Conservation (phyloP, 2,329 filamentous ascomycete genomes). For the Apiospora hydei region DNA sequence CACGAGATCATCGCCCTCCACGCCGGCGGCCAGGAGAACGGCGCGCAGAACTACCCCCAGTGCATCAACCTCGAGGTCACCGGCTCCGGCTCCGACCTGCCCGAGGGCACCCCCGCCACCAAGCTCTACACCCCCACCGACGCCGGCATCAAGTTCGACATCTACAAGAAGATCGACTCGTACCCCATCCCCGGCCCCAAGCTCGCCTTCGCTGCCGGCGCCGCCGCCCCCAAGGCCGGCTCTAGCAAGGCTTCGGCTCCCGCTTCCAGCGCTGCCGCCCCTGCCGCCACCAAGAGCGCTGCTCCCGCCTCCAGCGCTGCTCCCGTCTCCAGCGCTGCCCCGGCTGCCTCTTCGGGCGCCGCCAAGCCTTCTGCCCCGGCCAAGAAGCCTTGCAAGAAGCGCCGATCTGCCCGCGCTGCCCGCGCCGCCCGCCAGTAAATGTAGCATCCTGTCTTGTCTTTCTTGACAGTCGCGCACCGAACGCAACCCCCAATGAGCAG, state of each 20-base stretch:
- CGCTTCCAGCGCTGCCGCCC: constrained; percentile 20
- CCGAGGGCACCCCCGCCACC: constrained; percentile 54
- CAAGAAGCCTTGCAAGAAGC: constrained; percentile 22
- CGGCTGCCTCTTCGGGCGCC: constrained; percentile 25
- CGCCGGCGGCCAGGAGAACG: constrained; percentile 45
- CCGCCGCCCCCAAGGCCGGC: not conserved
- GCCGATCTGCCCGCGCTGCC: constrained; percentile 31
- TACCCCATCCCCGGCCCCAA: constrained; percentile 30
- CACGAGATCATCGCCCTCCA: constrained; percentile 59
- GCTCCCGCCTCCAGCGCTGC: constrained; percentile 25
- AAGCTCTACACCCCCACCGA: constrained; percentile 34
- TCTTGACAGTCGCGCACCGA: no score
- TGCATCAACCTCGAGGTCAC: constrained; percentile 64
- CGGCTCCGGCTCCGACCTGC: constrained; percentile 55
- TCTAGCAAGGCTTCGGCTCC: not conserved
- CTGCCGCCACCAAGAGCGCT: constrained; percentile 1
- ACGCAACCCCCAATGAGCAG: not conserved
- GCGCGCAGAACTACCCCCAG: constrained; percentile 57
- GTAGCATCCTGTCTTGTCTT: not conserved
- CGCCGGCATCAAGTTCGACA: constrained; percentile 35
- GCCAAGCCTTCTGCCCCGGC: constrained; percentile 4
- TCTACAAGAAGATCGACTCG: constrained; percentile 32
- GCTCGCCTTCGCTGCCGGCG: not conserved
- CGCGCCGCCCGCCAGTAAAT: constrained; percentile 24
- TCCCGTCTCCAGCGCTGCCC: constrained; percentile 25